phyloP scores from a whole-genome alignment of 140 eudicot species.

The Ambrosia hybrid region DNA sequence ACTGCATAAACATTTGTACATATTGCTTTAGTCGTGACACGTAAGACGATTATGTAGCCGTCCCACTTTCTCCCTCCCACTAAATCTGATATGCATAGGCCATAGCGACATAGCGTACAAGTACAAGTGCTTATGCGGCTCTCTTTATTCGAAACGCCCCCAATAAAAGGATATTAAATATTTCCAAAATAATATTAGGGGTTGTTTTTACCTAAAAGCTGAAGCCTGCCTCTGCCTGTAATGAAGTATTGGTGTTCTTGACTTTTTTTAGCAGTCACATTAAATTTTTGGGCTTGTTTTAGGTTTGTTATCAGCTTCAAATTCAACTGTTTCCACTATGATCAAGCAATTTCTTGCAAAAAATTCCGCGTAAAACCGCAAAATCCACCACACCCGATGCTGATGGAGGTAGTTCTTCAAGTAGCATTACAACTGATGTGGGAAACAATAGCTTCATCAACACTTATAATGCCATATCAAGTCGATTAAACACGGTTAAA shows the following conservation, averaged over 20 bases:
- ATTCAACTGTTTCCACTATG: constrained; percentile 53
- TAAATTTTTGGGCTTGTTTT: constrained; percentile 16
- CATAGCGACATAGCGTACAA: too few relatives aligned
- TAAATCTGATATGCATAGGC: background rate
- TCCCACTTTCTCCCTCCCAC: background rate
- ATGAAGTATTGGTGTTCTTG: constrained; percentile 4
- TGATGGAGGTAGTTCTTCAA: constrained; percentile 43
- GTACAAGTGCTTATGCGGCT: background rate
- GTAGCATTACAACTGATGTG: constrained; percentile 21
- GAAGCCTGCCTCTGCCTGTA: background rate
- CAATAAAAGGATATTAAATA: background rate
- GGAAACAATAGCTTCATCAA: constrained; percentile 49
- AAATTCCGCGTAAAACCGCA: constrained; percentile 58
- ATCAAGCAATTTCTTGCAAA: constrained; percentile 72
- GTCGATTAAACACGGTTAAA: constrained; percentile 54
- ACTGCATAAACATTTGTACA: background rate
- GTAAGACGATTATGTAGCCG: background rate
- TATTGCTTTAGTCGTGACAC: background rate
- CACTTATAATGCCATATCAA: constrained; percentile 63
- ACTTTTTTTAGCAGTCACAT: constrained; percentile 10
- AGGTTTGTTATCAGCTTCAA: constrained; percentile 40
- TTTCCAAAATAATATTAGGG: background rate
- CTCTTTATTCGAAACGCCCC: background rate
- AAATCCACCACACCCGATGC: constrained; percentile 48
- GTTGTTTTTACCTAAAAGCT: background rate